Evolutionary conservation across 2,329 filamentous ascomycete species (phyloP).

Genomic region (Diplodia mutila): DNA sequence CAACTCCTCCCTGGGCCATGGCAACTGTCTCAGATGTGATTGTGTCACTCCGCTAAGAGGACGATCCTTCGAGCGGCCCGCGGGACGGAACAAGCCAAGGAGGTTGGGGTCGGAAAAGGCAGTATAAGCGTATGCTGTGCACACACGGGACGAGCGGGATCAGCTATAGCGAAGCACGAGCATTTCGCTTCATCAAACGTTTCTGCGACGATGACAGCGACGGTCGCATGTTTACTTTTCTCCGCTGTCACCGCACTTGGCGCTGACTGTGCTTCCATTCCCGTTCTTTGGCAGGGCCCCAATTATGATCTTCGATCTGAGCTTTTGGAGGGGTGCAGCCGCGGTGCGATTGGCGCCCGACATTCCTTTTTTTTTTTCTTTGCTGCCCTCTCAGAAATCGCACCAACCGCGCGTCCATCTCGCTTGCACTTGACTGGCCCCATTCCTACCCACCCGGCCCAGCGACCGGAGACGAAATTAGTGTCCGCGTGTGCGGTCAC

Average conservation of each 20-base stretch:
- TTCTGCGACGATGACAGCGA: not conserved
- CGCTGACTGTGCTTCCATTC: conserved; percentile 16
- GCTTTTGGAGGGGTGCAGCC: not conserved
- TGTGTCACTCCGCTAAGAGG: conserved; percentile 3
- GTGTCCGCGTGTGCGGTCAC: not conserved
- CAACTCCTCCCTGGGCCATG: not conserved
- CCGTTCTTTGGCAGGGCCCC: not conserved
- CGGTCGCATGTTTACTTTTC: conserved; percentile 13
- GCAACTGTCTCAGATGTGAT: not conserved
- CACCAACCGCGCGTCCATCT: conserved; percentile 13
- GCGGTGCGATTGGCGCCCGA: conserved; percentile 2
- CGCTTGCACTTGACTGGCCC: not conserved
- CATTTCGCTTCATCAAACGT: conserved; percentile 4
- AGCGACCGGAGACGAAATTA: not conserved
- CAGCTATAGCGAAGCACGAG: not conserved
- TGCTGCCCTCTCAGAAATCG: not conserved
- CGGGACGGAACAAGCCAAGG: conserved; percentile 3
- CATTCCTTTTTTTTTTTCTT: conserved; percentile 5
- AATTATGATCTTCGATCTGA: conserved; percentile 5
- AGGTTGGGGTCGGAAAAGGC: not conserved
- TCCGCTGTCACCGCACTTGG: not conserved
- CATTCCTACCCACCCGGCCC: not conserved
- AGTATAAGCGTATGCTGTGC: not conserved
- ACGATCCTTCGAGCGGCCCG: conserved; percentile 11
- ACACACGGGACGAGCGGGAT: not conserved